phyloP scores from a whole-genome alignment of 805 yeast species.

The Metschnikowia peoriensis region DNA sequence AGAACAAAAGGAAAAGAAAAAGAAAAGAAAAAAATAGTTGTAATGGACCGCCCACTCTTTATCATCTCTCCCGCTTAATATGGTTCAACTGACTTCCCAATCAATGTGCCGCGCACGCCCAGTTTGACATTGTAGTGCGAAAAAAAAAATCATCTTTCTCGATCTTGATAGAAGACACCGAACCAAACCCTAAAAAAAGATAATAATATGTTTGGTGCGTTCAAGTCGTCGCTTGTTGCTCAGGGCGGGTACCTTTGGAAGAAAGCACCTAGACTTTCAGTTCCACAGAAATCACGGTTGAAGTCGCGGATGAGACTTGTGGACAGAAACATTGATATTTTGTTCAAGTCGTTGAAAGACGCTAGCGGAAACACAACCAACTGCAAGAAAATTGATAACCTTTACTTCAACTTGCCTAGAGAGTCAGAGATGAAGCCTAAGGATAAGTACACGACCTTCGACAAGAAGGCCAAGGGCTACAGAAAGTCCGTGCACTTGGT shows the following conservation, averaged over 20 bases:
- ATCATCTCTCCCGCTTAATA: no score
- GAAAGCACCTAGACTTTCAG: slow-evolving; percentile 55
- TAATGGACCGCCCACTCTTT: no score
- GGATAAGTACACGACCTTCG: slow-evolving; percentile 87
- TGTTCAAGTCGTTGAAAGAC: slow-evolving; percentile 42
- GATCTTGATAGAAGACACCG: background rate
- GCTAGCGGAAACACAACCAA: slow-evolving; percentile 34
- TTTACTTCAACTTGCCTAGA: slow-evolving; percentile 56
- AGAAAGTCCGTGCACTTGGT: slow-evolving; percentile 85
- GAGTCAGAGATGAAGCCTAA: slow-evolving; percentile 75
- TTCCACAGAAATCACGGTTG: slow-evolving; percentile 78
- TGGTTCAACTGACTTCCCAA: no score
- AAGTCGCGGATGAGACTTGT: slow-evolving; percentile 80
- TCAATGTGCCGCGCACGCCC: no score
- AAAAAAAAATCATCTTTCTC: background rate
- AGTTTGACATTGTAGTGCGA: background rate
- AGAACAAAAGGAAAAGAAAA: no score
- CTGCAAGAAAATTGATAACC: slow-evolving; percentile 36
- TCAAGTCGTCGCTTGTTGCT: slow-evolving; percentile 53
- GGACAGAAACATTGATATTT: slow-evolving; percentile 69
- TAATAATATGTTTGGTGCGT: slow-evolving; percentile 68
- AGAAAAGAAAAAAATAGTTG: no score
- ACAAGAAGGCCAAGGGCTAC: slow-evolving; percentile 69
- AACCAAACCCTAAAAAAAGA: slow-evolving; percentile 19
- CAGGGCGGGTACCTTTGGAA: slow-evolving; percentile 75